Percentiles rank a stretch among this genome's conserved stretches.
phyloP scores from a whole-genome alignment of 306 rosid species.

The Dryas drummondii region DNA sequence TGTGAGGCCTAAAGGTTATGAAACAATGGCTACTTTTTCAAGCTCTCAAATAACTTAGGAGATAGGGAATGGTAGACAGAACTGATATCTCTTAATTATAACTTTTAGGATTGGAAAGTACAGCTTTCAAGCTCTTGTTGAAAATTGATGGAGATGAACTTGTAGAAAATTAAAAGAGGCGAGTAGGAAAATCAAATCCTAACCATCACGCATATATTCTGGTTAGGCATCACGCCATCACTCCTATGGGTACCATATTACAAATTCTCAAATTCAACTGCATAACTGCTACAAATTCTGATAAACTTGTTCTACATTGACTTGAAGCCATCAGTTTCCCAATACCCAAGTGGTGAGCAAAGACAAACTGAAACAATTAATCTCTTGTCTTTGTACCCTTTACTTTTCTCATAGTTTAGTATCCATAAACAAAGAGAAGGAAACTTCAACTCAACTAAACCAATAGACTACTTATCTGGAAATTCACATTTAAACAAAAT shows the following conservation, averaged over 20 bases:
- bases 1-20: background rate
- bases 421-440: background rate
- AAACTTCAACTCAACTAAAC: background rate
- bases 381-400: background rate
- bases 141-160: background rate
- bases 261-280: background rate
- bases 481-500: conserved; percentile 4
- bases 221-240: background rate
- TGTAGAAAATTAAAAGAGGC: background rate
- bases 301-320: background rate
- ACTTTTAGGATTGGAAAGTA: background rate
- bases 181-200: background rate
- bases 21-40: background rate
- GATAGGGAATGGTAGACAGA: background rate
- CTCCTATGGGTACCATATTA: background rate
- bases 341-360: background rate
- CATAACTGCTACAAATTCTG: background rate
- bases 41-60: background rate
- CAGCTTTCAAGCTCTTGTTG: background rate
- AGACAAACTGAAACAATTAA: background rate
- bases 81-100: background rate
- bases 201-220: conserved; percentile 3
- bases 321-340: background rate
- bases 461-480: background rate
- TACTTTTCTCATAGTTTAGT: background rate